phyloP scores from a whole-genome alignment of 148 eudicot genomes.

The Spergularia bocconei region DNA sequence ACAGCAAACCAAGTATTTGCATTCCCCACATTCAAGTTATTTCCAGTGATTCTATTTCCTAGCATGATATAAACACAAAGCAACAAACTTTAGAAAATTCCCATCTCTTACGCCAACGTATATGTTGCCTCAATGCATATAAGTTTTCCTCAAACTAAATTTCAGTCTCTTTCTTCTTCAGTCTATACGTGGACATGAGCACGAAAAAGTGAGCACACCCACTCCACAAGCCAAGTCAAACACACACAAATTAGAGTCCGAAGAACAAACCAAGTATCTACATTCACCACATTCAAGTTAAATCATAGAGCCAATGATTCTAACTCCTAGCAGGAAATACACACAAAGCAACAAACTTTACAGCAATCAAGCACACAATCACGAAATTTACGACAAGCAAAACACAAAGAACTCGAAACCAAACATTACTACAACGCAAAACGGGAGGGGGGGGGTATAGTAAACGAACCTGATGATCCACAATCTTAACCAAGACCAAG shows the following conservation, averaged over 20 bases:
- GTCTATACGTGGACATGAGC: neutral
- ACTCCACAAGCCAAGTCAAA: neutral
- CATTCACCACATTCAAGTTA: neutral
- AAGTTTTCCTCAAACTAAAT: too few species aligned
- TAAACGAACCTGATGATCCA: slow-evolving; percentile 78
- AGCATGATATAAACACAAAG: neutral
- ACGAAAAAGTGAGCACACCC: neutral
- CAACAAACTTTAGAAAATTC: neutral
- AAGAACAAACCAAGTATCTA: neutral
- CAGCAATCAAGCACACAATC: neutral
- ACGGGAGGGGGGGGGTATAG: neutral
- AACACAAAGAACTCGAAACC: neutral
- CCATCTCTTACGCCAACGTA: too few species aligned
- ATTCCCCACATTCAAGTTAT: neutral
- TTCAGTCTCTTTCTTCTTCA: too few species aligned
- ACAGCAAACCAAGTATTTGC: neutral
- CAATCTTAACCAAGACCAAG: slow-evolving; percentile 86
- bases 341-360: neutral
- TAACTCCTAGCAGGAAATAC: too few species aligned
- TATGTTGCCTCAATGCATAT: too few species aligned
- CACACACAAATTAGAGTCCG: too few species aligned
- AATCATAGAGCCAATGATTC: too few species aligned
- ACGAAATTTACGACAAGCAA: neutral
- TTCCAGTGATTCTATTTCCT: neutral
- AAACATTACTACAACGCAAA: neutral